Evolutionary conservation across 129 eudicot species (phyloP).

Genomic region (Centrapalus pauciflorus): DNA sequence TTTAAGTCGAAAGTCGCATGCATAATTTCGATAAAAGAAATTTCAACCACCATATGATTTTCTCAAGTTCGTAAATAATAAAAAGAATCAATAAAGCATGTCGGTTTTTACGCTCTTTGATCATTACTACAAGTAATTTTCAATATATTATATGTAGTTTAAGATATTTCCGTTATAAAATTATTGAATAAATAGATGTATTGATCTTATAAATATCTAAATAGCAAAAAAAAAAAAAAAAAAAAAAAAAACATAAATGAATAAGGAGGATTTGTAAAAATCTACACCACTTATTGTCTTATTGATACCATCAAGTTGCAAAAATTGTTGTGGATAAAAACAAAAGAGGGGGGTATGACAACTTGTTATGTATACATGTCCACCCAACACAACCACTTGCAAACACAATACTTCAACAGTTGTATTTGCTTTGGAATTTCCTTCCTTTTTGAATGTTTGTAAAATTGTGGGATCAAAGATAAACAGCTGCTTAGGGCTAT

Average conservation of each 20-base stretch:
- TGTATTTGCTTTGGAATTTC: conserved; percentile 19
- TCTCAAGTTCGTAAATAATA: too few relatives aligned
- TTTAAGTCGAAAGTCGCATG: too few relatives aligned
- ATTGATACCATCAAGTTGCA: conserved; percentile 22
- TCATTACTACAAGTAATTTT: too few relatives aligned
- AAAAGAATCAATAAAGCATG: too few relatives aligned
- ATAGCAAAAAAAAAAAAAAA: background rate
- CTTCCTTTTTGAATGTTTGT: conserved; percentile 21
- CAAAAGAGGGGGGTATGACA: conserved; percentile 23
- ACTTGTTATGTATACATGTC: conserved; percentile 18
- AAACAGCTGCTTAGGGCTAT: background rate
- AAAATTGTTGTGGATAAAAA: conserved; percentile 18
- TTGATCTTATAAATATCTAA: too few relatives aligned
- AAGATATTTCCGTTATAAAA: too few relatives aligned
- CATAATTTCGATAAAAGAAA: too few relatives aligned
- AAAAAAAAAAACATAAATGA: background rate
- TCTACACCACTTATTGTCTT: conserved; percentile 24
- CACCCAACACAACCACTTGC: conserved; percentile 17
- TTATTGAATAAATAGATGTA: too few relatives aligned
- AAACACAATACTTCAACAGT: conserved; percentile 9
- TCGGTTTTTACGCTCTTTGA: too few relatives aligned
- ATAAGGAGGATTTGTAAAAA: conserved; percentile 18
- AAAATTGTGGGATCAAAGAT: conserved; percentile 1
- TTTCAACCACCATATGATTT: too few relatives aligned
- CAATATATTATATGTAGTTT: too few relatives aligned